These are phyloP conservation scores for Pythium scleroteichum DNA, from an alignment of 352 stramenopile species.

Conservation along the genomic window DNA sequence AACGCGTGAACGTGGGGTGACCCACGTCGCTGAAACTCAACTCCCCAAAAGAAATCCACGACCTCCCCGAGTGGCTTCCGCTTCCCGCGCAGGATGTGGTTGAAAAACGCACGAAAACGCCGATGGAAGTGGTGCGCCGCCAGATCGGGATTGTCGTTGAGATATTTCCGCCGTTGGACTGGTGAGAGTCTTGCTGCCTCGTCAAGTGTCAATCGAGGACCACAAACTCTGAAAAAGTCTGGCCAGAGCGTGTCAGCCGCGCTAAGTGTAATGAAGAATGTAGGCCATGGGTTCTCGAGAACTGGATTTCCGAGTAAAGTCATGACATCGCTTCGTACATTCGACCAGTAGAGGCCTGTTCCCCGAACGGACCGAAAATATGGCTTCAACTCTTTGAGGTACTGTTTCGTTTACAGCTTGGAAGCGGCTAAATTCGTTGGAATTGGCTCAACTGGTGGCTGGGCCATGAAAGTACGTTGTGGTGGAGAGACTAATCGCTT, in stretches of 20 bases:
- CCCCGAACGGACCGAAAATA: conserved; percentile 24
- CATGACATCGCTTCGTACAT: conserved; percentile 25
- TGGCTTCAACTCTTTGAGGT: conserved; percentile 14
- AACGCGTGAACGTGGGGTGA: conserved; percentile 28
- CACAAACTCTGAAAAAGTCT: conserved; percentile 24
- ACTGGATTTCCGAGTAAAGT: conserved; percentile 19
- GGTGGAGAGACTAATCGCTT: too few relatives aligned
- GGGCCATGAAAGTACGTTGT: too few relatives aligned
- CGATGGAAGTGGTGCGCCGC: conserved; percentile 24
- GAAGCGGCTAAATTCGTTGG: too few relatives aligned
- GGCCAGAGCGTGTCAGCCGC: conserved; percentile 31
- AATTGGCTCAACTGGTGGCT: too few relatives aligned
- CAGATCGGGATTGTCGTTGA: conserved; percentile 27
- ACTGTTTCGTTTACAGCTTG: neutral
- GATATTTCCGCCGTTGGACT: neutral
- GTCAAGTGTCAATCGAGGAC: conserved; percentile 2
- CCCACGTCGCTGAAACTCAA: conserved; percentile 31
- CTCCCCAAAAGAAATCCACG: conserved; percentile 28
- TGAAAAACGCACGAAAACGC: conserved; percentile 25
- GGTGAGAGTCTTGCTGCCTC: neutral
- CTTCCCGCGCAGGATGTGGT: conserved; percentile 12
- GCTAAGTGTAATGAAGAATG: conserved; percentile 30
- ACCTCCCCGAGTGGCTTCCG: conserved; percentile 25
- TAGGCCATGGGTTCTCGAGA: conserved; percentile 23
- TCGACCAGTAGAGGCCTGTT: conserved; percentile 23